phyloP scores from a whole-genome alignment of 2,329 filamentous ascomycete species.

The Neopestalotiopsis clavispora region DNA sequence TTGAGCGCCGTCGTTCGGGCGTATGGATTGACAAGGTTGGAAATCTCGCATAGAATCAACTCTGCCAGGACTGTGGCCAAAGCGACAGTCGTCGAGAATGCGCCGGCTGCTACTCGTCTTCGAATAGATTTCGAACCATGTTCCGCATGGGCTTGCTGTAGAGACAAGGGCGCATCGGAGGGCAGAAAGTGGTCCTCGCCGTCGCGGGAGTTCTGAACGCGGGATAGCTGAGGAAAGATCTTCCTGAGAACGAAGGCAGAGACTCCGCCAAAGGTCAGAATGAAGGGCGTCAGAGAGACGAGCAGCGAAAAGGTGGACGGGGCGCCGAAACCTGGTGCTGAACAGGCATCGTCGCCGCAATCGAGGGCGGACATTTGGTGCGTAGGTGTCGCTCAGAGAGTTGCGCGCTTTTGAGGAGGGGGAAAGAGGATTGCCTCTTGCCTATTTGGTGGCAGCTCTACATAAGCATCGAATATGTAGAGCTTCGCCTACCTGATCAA shows the following conservation, averaged over 20 bases:
- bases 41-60: slow-evolving; percentile 83
- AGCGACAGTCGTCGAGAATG: slow-evolving; percentile 79
- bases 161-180: slow-evolving; percentile 62
- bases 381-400: neutral
- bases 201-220: slow-evolving; percentile 53
- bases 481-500: neutral
- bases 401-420: neutral
- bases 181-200: slow-evolving; percentile 68
- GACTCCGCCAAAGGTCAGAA: slow-evolving; percentile 70
- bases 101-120: slow-evolving; percentile 60
- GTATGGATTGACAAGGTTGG: slow-evolving; percentile 71
- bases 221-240: slow-evolving; percentile 75
- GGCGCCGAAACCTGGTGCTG: slow-evolving; percentile 48
- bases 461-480: neutral
- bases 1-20: slow-evolving; percentile 72
- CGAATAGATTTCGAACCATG: slow-evolving; percentile 58
- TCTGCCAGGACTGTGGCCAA: slow-evolving; percentile 79
- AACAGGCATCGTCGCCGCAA: slow-evolving; percentile 65
- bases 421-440: neutral
- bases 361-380: slow-evolving; percentile 43
- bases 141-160: slow-evolving; percentile 64
- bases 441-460: slow-evolving; percentile 8
- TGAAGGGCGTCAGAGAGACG: slow-evolving; percentile 71
- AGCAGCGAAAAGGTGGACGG: slow-evolving; percentile 50
- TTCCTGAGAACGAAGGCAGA: slow-evolving; percentile 67